Evolutionary conservation across 139 green algal genomes (phyloP), one percentile per base, ranked within the genome.

Genomic region (Microglena sp.): DNA sequence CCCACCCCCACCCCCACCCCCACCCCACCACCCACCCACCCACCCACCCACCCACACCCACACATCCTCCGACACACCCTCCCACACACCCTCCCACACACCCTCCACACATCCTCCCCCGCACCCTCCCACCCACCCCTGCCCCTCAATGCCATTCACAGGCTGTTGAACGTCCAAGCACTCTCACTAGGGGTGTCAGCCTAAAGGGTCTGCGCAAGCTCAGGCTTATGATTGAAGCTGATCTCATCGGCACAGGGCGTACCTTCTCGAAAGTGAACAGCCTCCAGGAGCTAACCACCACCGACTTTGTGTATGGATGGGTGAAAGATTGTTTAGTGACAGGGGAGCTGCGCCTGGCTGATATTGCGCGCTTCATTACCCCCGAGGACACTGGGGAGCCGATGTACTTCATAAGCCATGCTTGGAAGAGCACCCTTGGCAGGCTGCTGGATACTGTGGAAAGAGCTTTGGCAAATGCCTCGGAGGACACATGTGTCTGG

Each of bases 371-470:
- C 18, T 7, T 64, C 29, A 64, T 64, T 11, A 31, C 40, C 56
- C 56, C 26, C 29, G 56, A 64, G 8, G 56, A 64, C 56, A n/a
- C 18, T 7, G 56, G 56, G 7, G 29, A 8, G 8, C 56, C 56
- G 21, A 64, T 31, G 29, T 64, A 64, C 56, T 64, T 64, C 29
- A 27, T 64, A 7, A 45, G 29, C 29, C 56, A 64, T 44, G 56
- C 56, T 6, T 64, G 56, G 56, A n/a, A 35, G 24, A 27, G 56
- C 29, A 64, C 56, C 7, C 29, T 44, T 7, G 22, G 29, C 29
- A 64, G 43, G 56, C 11, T 64, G 56, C 43, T 64, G 40, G 56
- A 36, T 11, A 64, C 56, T 8, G 31, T 64, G 29, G 27, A 33
- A 8, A 44, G 29, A 28, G 40, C 43, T 31, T 31, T 64, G 29